Evolutionary conservation across 768 basidiomycete genomes (phyloP).

Genomic region (Rhodotorula sphaerocarpa): DNA sequence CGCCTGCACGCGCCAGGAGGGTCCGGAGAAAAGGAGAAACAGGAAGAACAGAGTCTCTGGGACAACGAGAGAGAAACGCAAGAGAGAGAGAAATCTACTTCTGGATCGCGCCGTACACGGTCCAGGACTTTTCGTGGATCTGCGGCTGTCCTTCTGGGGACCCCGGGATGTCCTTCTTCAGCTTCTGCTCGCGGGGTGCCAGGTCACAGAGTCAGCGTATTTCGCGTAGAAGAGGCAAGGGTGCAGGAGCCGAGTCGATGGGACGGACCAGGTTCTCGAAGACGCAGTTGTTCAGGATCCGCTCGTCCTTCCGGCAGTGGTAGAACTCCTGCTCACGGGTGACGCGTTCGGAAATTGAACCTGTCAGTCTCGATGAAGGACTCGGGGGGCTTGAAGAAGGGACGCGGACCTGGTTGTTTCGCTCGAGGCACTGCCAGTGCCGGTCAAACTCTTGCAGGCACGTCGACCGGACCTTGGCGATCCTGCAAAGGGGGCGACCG

Average conservation of each 20-base stretch:
- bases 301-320: slow-evolving; percentile 79
- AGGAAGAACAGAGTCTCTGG: too few relatives aligned
- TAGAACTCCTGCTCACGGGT: slow-evolving; percentile 65
- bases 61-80: too few relatives aligned
- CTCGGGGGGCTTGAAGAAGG: background rate
- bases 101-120: slow-evolving; percentile 74
- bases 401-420: slow-evolving; percentile 78
- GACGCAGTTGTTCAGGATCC: slow-evolving; percentile 81
- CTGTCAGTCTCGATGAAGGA: background rate
- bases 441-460: slow-evolving; percentile 76
- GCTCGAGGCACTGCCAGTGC: slow-evolving; percentile 91
- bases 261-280: slow-evolving; percentile 74
- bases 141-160: slow-evolving; percentile 69
- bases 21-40: too few relatives aligned
- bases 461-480: slow-evolving; percentile 85
- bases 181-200: slow-evolving; percentile 53
- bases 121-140: slow-evolving; percentile 73
- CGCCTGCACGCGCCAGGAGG: too few relatives aligned
- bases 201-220: background rate
- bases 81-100: slow-evolving; percentile 50
- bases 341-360: background rate
- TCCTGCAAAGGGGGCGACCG: slow-evolving; percentile 55
- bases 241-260: too few relatives aligned
- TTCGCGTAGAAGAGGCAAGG: too few relatives aligned
- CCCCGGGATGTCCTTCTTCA: slow-evolving; percentile 84